Evolutionary conservation across 129 eudicot genomes (phyloP).

Genomic region (Centrapalus pauciflorus): DNA sequence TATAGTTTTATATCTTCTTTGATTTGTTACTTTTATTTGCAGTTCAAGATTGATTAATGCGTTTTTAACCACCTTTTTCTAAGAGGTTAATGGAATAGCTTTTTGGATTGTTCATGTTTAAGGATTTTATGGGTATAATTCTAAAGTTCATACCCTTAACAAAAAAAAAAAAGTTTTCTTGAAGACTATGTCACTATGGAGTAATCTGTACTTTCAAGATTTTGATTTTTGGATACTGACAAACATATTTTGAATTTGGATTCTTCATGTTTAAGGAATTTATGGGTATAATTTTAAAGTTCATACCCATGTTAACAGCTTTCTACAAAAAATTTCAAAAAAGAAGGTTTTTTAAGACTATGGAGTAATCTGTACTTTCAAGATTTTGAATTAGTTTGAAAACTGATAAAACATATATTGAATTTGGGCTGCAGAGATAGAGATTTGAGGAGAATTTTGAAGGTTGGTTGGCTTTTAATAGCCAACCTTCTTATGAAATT

Average conservation of each 20-base stretch:
- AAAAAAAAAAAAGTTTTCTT: neutral
- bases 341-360: neutral
- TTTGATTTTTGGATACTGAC: conserved; percentile 16
- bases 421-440: conserved; percentile 19
- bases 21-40: neutral
- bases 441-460: conserved; percentile 15
- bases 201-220: conserved; percentile 9
- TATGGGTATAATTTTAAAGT: neutral
- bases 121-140: neutral
- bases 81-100: neutral
- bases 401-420: neutral
- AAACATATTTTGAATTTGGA: conserved; percentile 8
- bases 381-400: conserved; percentile 7
- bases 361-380: conserved; percentile 11
- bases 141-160: neutral
- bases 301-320: no score
- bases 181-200: neutral
- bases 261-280: neutral
- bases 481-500: neutral
- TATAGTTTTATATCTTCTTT: no score
- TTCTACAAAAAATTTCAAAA: no score
- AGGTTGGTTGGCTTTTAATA: conserved; percentile 8
- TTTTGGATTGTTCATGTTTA: neutral
- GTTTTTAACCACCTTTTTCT: neutral
- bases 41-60: conserved; percentile 1